Base-by-base conservation (phyloP, 306 rosid species). In the Quercus variabilis region DNA sequence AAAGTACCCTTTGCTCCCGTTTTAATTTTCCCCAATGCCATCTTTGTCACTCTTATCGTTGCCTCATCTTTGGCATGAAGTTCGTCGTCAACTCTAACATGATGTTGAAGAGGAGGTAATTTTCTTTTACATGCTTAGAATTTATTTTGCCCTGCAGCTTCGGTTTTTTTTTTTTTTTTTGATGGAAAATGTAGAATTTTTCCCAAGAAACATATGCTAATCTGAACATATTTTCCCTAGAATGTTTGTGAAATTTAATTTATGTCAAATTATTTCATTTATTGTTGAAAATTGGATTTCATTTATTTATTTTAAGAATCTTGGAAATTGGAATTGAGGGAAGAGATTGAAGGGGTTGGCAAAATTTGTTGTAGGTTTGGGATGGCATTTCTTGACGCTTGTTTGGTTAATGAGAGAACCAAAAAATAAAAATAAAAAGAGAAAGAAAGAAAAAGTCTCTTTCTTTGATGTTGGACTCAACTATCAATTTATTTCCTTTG, bases 51-150 rank as follows among this genome's bases (percentile, higher is more conserved):
- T 7, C 6, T 87, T 64, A 81, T 88, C 31, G 93, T 93, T 70
- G 94, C 33, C 78, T 95, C 7, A 19, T 93, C 15, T 98, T 98
- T 67, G 98, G 99, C 54, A 54, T 88, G 25, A 93, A 95, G 85
- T 95, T 93, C 80, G 99, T 95, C 6, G 35, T 93, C 82, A 95
- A 98, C 4, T 95, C 97, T 35, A 86, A 93, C 76, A 83, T 93
- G 93, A 95, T 93, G 97, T 86, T 93, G 82, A 78, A 95, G 77
- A 60, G 64, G 9, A 91, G 96, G 98, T 89, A 0, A 17, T 54
- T 18, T 55, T 8, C 17, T 18, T 5, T 76, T 70, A 12, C 4
- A 4, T 5, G 51, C 28, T 55, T 14, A 13, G 1, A 41, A 8
- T 41, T 41, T 8, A 5, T 1, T 20, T 33, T 35, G 0, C 69